Evolutionary conservation across 352 stramenopile species (phyloP), one percentile per base, ranked within the genome.

Genomic region (Phytophthora lateralis): DNA sequence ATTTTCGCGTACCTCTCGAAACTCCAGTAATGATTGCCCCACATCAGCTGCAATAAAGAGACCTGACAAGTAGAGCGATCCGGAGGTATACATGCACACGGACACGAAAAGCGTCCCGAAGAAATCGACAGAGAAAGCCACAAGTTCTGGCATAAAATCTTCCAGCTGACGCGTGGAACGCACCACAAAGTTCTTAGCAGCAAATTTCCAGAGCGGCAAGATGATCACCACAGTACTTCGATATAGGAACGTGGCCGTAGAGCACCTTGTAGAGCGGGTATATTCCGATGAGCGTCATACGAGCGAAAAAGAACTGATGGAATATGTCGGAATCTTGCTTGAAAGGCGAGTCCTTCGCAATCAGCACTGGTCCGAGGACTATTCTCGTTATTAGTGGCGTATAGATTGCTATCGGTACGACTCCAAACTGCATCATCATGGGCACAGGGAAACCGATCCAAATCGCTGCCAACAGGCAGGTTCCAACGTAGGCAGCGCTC

Each of bases 61-160:
- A n/a, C n/a, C n/a, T n/a, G n/a, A n/a, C n/a, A n/a, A n/a, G n/a
- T n/a, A n/a, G n/a, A n/a, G n/a, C n/a, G n/a, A n/a, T n/a, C n/a
- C n/a, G n/a, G n/a, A n/a, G n/a, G n/a, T n/a, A n/a, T n/a, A n/a
- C n/a, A n/a, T n/a, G n/a, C n/a, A n/a, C n/a, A n/a, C n/a, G n/a
- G n/a, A n/a, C n/a, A 55, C 39, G 27, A 56, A 63, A 1, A 63
- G 55, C 9, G 35, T 29, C n/a, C 44, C 15, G 17, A 56, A 63
- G 11, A 63, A 46, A 18, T 63, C 55, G 2, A 51, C 26, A 2
- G 30, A 32, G 34, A 63, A 43, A 2, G 48, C 47, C 17, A 64
- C 43, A 0, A 44, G 20, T 37, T 35, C 27, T 14, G 48, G 48
- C 10, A 45, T 35, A 14, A 37, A 55, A 15, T 55, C 48, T 35